These are phyloP conservation scores for Hanseniaspora valbyensis DNA, from an alignment of 805 yeast genomes.

Conservation along the genomic window DNA sequence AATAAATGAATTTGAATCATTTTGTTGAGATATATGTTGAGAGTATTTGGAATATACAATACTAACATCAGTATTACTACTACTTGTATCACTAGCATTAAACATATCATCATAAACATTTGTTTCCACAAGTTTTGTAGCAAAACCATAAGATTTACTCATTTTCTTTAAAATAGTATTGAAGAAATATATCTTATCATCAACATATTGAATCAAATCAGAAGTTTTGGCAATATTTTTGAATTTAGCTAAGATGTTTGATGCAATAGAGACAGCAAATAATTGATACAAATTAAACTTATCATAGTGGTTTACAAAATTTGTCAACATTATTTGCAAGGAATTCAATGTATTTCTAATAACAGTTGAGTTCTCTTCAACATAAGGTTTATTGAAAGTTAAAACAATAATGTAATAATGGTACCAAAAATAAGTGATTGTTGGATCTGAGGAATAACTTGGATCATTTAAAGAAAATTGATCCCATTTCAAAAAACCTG, in stretches of 20 bases:
- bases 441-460: conserved; percentile 41
- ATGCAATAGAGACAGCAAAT: conserved; percentile 28
- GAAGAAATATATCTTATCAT: conserved; percentile 22
- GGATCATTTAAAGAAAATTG: conserved; percentile 31
- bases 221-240: conserved; percentile 2
- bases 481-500: conserved; percentile 42
- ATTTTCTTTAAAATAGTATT: conserved; percentile 20
- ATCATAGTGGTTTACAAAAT: conserved; percentile 21
- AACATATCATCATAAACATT: not conserved
- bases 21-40: not conserved
- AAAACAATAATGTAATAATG: conserved; percentile 47
- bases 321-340: conserved; percentile 24
- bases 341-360: conserved; percentile 26
- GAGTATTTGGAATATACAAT: not conserved
- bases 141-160: conserved; percentile 9
- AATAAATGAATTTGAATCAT: too few species aligned
- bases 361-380: conserved; percentile 32
- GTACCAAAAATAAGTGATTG: conserved; percentile 41
- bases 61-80: not conserved
- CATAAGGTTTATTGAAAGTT: conserved; percentile 52
- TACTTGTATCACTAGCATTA: not conserved
- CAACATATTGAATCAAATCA: conserved; percentile 4
- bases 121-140: not conserved
- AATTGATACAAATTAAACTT: conserved; percentile 27
- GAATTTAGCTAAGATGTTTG: conserved; percentile 24